Evolutionary conservation across 345 rosid species (phyloP).

Genomic region (Clarkia xantiana): DNA sequence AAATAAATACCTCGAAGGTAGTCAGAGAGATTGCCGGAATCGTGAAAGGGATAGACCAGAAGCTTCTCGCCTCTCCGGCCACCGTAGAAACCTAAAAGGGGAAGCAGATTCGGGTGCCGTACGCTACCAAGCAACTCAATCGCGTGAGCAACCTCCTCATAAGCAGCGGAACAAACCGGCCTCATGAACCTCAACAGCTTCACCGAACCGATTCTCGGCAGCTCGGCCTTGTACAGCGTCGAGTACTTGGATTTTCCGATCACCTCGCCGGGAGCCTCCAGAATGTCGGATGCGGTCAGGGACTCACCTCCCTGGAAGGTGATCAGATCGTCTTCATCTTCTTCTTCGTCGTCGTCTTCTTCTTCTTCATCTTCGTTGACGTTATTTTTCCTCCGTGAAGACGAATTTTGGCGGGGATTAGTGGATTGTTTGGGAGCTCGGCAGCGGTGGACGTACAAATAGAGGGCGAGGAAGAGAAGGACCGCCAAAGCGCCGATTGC

Average conservation of each 20-base stretch:
- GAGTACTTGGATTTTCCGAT: slow-evolving; percentile 83
- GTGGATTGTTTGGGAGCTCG: background rate
- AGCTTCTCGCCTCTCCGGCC: slow-evolving; percentile 94
- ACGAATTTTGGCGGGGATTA: background rate
- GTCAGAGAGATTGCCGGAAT: slow-evolving; percentile 51
- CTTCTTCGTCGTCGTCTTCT: slow-evolving; percentile 12
- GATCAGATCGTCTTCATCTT: slow-evolving; percentile 39
- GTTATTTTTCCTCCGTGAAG: slow-evolving; percentile 4
- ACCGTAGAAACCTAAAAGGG: slow-evolving; percentile 74
- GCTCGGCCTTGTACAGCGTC: slow-evolving; percentile 65
- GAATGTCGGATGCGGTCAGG: slow-evolving; percentile 61
- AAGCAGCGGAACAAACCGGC: slow-evolving; percentile 48
- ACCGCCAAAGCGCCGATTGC: slow-evolving; percentile 18
- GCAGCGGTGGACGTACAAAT: slow-evolving; percentile 20
- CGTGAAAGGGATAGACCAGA: slow-evolving; percentile 59
- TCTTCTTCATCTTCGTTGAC: slow-evolving; percentile 27
- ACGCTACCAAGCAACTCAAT: slow-evolving; percentile 43
- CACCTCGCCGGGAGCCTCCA: slow-evolving; percentile 95
- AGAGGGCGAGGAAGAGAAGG: slow-evolving; percentile 19
- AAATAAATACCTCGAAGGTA: slow-evolving; percentile 50
- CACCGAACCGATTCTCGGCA: slow-evolving; percentile 36
- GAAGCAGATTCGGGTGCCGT: slow-evolving; percentile 68
- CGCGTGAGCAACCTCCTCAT: slow-evolving; percentile 31
- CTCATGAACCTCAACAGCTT: slow-evolving; percentile 71
- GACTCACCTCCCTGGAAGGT: slow-evolving; percentile 56